phyloP scores from a whole-genome alignment of 768 basidiomycete genomes.

The Galerina marginata region DNA sequence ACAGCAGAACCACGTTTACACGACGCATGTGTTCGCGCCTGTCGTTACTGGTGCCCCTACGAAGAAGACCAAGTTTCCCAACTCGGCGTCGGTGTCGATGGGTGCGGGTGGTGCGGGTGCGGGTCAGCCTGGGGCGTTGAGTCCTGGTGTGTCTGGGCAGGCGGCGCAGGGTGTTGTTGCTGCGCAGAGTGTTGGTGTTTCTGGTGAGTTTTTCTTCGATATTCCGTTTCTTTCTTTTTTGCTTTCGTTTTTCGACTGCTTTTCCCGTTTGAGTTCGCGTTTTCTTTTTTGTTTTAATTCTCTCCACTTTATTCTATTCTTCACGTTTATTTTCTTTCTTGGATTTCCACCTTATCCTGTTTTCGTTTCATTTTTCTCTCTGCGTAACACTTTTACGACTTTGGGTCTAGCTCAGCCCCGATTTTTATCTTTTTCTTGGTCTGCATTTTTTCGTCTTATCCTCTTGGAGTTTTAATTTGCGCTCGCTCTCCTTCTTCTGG shows the following conservation, averaged over 20 bases:
- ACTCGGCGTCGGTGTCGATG: constrained; percentile 20
- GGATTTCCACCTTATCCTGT: too few species aligned
- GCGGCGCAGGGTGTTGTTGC: too few species aligned
- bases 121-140: not conserved
- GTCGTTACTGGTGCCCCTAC: constrained; percentile 74
- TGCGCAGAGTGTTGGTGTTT: not conserved
- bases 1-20: constrained; percentile 47
- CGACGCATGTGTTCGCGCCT: constrained; percentile 75
- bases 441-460: too few species aligned
- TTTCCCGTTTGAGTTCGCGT: not conserved
- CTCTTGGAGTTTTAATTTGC: too few species aligned
- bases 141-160: too few species aligned
- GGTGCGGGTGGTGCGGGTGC: constrained; percentile 13
- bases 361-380: too few species aligned
- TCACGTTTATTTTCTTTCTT: not conserved
- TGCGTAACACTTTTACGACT: too few species aligned
- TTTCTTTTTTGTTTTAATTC: not conserved
- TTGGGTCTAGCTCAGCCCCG: too few species aligned
- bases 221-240: not conserved
- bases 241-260: not conserved
- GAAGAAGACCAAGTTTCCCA: constrained; percentile 63
- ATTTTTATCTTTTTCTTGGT: too few species aligned
- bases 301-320: not conserved
- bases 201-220: constrained; percentile 6
- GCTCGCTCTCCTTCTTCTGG: not conserved